phyloP scores from a whole-genome alignment of 306 rosid genomes.

The Herpetospermum pedunculosum region DNA sequence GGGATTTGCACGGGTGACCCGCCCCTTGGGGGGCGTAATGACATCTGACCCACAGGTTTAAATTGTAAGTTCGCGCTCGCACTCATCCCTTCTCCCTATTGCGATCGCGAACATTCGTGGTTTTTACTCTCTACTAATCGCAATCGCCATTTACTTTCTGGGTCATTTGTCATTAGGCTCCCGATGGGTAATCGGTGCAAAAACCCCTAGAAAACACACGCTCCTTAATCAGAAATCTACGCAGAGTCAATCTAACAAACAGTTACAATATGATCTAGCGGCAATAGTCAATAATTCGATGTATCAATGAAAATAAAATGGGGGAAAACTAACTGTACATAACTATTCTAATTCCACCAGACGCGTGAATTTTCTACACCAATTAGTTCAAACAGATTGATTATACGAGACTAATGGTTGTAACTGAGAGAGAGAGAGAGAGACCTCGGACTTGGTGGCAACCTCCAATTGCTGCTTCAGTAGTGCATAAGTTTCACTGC shows the following conservation, averaged over 20 bases:
- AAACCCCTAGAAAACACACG: no score
- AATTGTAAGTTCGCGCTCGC: no score
- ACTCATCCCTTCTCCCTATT: no score
- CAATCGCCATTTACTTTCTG: no score
- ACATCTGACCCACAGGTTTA: no score
- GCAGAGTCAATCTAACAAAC: not conserved
- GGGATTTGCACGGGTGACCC: no score
- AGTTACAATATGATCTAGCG: not conserved
- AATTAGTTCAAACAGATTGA: not conserved
- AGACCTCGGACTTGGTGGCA: constrained; percentile 85
- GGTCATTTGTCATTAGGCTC: no score
- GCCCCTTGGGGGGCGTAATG: no score
- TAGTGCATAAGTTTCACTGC: constrained; percentile 67
- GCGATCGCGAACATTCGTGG: no score
- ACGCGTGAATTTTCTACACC: not conserved
- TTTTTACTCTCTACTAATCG: no score
- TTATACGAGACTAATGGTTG: not conserved
- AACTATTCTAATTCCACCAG: not conserved
- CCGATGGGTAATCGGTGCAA: no score
- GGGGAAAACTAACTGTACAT: not conserved
- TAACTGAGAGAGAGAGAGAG: not conserved
- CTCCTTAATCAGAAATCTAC: not conserved
- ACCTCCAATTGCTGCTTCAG: constrained; percentile 83
- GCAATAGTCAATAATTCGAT: not conserved
- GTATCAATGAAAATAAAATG: not conserved